Evolutionary conservation across 192 early-diverging fungal species (phyloP), one percentile per base, ranked within the genome.

Genomic region (Podila epigama): DNA sequence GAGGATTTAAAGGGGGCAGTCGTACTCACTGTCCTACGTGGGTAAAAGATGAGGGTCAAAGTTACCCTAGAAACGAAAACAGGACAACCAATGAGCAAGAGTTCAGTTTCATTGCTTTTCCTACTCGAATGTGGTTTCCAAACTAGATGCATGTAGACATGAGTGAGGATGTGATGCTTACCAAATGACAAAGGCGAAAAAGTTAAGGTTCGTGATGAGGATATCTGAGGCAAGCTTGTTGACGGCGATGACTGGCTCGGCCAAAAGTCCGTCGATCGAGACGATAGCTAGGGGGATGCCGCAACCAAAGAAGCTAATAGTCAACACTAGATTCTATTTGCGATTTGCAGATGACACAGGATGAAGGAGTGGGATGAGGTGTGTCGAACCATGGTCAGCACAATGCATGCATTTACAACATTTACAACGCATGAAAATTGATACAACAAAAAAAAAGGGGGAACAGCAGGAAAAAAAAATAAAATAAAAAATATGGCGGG

Each of bases 171-270:
- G n/a, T 27, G 3, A 6, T 28, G 56, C 66, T 68, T 64, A 77
- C 73, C 73, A 77, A 28, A 77, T 68, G 37, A 77, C 68, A 39
- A 77, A 63, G 20, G 63, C 60, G 40, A 77, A 77, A 68, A 77
- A 77, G 56, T 77, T 77, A 56, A 77, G 66, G 25, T 77, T 68
- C 15, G 73, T 59, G 62, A 77, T 77, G 36, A 77, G 66, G 12
- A 77, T 28, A 64, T 77, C 73, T 2, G 73, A 77, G 5, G 66
- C 73, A 40, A 77, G 64, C 56, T 77, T 77, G 48, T 77, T 63
- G 2, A 15, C 29, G 8, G 66, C 66, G 33, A 77, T 66, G 18
- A 53, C 22, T 3, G 66, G 73, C 4, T 61, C 25, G 2, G 54
- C 31, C 8, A 32, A 37, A n/a, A 77, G 48, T 16, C 73, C 73